Evolutionary conservation across 805 yeast species (phyloP).

Genomic region (Teunomyces panamensis): DNA sequence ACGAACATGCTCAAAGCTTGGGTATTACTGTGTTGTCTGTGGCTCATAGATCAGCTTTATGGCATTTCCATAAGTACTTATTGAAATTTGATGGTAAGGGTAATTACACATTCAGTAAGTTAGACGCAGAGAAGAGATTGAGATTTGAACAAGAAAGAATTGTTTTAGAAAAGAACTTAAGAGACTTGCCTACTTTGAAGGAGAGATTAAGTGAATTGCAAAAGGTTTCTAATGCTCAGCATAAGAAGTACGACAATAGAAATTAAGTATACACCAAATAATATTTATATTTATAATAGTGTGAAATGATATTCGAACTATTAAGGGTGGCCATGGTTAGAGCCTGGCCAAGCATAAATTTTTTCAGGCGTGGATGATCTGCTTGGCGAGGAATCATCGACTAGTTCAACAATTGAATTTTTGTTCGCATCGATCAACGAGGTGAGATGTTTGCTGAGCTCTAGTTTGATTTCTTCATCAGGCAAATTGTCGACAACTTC

Average conservation of each 20-base stretch:
- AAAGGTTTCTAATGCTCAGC: slow-evolving; percentile 47
- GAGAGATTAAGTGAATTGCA: slow-evolving; percentile 65
- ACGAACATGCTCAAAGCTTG: slow-evolving; percentile 71
- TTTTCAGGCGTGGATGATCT: slow-evolving; percentile 35
- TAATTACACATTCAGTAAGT: slow-evolving; percentile 54
- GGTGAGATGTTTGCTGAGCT: slow-evolving; percentile 13
- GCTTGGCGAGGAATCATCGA: slow-evolving; percentile 17
- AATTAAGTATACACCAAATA: slow-evolving; percentile 7
- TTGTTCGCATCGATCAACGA: slow-evolving; percentile 11
- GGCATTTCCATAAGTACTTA: slow-evolving; percentile 86
- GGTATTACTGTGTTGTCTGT: slow-evolving; percentile 85
- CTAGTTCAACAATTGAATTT: slow-evolving; percentile 13
- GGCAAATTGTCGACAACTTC: slow-evolving; percentile 18
- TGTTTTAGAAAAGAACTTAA: slow-evolving; percentile 62
- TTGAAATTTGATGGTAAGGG: slow-evolving; percentile 87
- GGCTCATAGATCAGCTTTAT: slow-evolving; percentile 86
- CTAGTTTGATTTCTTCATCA: slow-evolving; percentile 16
- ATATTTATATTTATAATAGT: slow-evolving; percentile 9
- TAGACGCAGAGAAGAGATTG: slow-evolving; percentile 73
- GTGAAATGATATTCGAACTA: slow-evolving; percentile 6
- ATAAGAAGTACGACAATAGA: slow-evolving; percentile 12
- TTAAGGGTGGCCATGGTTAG: slow-evolving; percentile 62
- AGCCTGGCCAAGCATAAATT: slow-evolving; percentile 63
- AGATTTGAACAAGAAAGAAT: slow-evolving; percentile 76
- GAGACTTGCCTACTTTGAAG: slow-evolving; percentile 65